Evolutionary conservation across 2,329 filamentous ascomycete genomes (phyloP).

Genomic region (Pyricularia grisea): DNA sequence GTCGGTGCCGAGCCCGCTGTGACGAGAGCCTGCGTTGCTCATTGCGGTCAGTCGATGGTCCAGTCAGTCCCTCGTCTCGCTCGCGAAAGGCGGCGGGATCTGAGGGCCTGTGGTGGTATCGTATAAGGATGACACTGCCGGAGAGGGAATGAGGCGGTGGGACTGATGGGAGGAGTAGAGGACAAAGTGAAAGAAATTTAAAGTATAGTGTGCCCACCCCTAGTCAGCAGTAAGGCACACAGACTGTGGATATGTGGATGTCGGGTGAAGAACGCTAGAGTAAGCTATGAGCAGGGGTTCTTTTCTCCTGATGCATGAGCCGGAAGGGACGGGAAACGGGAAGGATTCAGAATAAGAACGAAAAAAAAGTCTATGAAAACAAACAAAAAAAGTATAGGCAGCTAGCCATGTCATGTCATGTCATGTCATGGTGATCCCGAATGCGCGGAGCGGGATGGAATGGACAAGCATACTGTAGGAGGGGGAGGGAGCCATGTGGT

Average conservation of each 20-base stretch:
- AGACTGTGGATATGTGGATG: not conserved
- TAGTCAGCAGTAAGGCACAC: not conserved
- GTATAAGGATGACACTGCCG: not conserved
- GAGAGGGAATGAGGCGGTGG: not conserved
- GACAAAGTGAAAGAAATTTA: not conserved
- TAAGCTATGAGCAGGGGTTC: not conserved
- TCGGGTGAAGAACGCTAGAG: not conserved
- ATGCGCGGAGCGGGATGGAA: not conserved
- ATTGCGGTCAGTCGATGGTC: slow-evolving; percentile 21
- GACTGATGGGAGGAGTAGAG: not conserved
- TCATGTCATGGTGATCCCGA: not conserved
- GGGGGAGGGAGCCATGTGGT: not conserved
- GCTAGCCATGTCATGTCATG: not conserved
- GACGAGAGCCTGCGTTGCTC: slow-evolving; percentile 16
- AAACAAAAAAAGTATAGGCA: not conserved
- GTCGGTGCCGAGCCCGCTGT: slow-evolving; percentile 19
- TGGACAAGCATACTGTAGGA: not conserved
- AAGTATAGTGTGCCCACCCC: not conserved
- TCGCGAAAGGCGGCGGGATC: slow-evolving; percentile 9
- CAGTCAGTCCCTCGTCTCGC: slow-evolving; percentile 2
- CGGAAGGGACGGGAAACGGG: not conserved
- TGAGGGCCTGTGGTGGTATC: not conserved
- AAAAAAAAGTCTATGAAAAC: not conserved
- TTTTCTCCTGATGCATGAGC: not conserved
- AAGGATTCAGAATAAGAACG: not conserved